Evolutionary conservation across 352 stramenopile genomes (phyloP).

Genomic region (Globisporangium middletonii): DNA sequence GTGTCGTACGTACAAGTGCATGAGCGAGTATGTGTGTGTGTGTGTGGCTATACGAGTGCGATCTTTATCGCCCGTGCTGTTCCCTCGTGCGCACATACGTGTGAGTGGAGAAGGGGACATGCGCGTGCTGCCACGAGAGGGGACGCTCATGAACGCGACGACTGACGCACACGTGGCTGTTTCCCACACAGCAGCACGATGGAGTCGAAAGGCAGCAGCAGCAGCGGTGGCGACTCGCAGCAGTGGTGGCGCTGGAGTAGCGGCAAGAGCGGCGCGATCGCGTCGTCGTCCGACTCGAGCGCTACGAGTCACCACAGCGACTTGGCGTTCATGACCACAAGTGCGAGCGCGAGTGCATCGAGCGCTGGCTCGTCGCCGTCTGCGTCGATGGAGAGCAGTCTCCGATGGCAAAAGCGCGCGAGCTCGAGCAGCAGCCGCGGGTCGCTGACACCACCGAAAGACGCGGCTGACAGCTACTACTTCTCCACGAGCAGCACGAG

Average conservation of each 20-base stretch:
- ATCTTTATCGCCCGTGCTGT: not conserved
- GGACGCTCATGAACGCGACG: not conserved
- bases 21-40: not conserved
- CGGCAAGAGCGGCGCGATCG: conserved; percentile 60
- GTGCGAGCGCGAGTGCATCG: conserved; percentile 8
- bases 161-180: not conserved
- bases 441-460: not conserved
- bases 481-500: conserved; percentile 1
- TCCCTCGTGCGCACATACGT: not conserved
- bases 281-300: conserved; percentile 37
- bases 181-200: conserved; percentile 10
- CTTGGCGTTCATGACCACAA: conserved; percentile 23
- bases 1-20: not conserved
- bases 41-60: not conserved
- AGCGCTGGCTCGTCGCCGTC: conserved; percentile 1
- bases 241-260: conserved; percentile 76
- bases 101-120: not conserved
- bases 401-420: conserved; percentile 44
- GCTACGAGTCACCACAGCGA: conserved; percentile 1
- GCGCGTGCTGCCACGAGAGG: too few relatives aligned
- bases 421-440: conserved; percentile 17
- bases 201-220: conserved; percentile 22
- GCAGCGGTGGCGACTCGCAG: conserved; percentile 16
- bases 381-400: conserved; percentile 16
- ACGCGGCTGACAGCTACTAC: not conserved